Conservation (phyloP, 2,329 filamentous ascomycete genomes). For the Daldinia sp. region DNA sequence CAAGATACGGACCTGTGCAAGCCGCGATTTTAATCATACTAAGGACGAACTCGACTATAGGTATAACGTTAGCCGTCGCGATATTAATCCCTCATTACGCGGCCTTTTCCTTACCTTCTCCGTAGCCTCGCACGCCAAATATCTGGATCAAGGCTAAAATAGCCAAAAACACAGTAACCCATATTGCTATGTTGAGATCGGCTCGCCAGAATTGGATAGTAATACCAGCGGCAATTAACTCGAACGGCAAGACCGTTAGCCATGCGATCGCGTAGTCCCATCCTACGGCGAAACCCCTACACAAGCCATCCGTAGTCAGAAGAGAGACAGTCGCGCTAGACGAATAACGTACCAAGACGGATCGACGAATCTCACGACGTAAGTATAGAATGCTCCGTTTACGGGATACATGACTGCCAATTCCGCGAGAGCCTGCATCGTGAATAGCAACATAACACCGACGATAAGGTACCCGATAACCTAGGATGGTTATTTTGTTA, state of each 20-base stretch:
- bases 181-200: conserved; percentile 60
- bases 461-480: conserved; percentile 63
- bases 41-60: background rate
- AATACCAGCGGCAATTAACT: conserved; percentile 61
- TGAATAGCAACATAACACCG: conserved; percentile 66
- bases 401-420: conserved; percentile 67
- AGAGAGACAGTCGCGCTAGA: background rate
- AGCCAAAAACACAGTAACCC: conserved; percentile 64
- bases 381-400: conserved; percentile 70
- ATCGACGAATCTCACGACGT: conserved; percentile 67
- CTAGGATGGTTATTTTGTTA: conserved; percentile 11
- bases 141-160: conserved; percentile 60
- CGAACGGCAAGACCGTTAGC: conserved; percentile 61
- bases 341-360: conserved; percentile 57
- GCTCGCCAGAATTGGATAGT: conserved; percentile 63
- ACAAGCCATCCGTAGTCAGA: background rate
- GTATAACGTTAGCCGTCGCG: background rate
- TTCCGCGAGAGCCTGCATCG: conserved; percentile 67
- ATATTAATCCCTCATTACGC: background rate
- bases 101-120: conserved; percentile 52
- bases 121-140: conserved; percentile 66
- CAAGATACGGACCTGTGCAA: background rate
- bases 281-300: conserved; percentile 60
- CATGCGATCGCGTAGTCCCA: conserved; percentile 62
- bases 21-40: background rate